Conservation (phyloP, 2,329 filamentous ascomycete genomes). For the Diplodia corticola region DNA sequence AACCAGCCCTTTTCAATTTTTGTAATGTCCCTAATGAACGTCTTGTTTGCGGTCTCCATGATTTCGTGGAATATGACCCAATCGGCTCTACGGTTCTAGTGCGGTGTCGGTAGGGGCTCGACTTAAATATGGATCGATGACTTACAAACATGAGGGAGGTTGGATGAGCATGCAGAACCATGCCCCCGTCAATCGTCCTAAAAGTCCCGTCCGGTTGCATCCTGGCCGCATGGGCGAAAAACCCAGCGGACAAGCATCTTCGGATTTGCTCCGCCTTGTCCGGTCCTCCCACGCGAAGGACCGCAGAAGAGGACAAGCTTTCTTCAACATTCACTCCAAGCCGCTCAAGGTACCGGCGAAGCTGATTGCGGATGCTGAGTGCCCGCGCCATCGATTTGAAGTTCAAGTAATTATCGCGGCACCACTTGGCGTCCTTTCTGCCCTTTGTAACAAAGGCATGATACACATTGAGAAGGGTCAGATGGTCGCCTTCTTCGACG, state of each 20-base stretch:
- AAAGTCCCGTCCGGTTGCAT: conserved; percentile 95
- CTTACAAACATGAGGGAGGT: conserved; percentile 83
- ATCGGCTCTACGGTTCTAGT: conserved; percentile 81
- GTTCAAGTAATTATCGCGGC: conserved; percentile 82
- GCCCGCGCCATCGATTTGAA: conserved; percentile 81
- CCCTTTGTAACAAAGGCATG: conserved; percentile 82
- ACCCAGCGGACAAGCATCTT: conserved; percentile 83
- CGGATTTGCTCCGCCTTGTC: conserved; percentile 72
- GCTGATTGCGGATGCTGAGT: conserved; percentile 80
- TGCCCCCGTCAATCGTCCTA: conserved; percentile 76
- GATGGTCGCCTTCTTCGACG: conserved; percentile 88
- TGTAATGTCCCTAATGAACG: conserved; percentile 86
- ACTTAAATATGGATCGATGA: conserved; percentile 25
- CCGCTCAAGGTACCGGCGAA: conserved; percentile 82
- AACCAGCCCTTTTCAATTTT: conserved; percentile 94
- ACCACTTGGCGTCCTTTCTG: conserved; percentile 81
- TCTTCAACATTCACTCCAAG: conserved; percentile 74
- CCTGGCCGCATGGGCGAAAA: conserved; percentile 87
- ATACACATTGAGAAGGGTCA: conserved; percentile 92
- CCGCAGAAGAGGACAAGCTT: conserved; percentile 48
- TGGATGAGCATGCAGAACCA: conserved; percentile 81
- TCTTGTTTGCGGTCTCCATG: conserved; percentile 85
- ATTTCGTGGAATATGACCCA: conserved; percentile 97
- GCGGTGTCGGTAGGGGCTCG: not conserved
- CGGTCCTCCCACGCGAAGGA: conserved; percentile 43